A percentile compares a stretch with the other conserved stretches of the same genome.
These are phyloP conservation scores for Iberis pinnata DNA, from an alignment of 345 rosid species.

Conservation along the genomic window DNA sequence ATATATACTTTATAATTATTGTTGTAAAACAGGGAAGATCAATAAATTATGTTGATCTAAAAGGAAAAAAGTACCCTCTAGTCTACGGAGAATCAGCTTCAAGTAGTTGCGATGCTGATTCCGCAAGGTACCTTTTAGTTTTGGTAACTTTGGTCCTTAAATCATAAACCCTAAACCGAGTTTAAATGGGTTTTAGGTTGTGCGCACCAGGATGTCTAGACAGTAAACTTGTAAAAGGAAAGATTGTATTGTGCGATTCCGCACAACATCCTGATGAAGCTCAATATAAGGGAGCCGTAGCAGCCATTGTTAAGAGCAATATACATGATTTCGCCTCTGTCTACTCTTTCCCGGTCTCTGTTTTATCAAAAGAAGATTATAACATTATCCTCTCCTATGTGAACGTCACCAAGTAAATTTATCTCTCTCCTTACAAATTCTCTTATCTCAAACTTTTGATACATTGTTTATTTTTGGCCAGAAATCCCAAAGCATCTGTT, in stretches of 20 bases:
- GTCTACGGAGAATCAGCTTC: constrained; percentile 23
- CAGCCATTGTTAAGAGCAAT: not conserved
- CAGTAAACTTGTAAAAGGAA: constrained; percentile 32
- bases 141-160: too few species aligned
- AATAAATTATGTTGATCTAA: constrained; percentile 28
- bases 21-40: constrained; percentile 35
- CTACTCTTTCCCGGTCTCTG: constrained; percentile 28
- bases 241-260: constrained; percentile 36
- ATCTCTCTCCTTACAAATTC: not conserved
- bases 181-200: constrained; percentile 19
- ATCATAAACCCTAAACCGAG: too few species aligned
- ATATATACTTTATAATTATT: too few species aligned
- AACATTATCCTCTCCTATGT: constrained; percentile 25
- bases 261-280: not conserved
- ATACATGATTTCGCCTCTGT: not conserved
- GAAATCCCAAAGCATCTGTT: constrained; percentile 27
- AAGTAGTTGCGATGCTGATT: constrained; percentile 6
- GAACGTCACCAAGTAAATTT: constrained; percentile 28
- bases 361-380: not conserved
- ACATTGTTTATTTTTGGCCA: not conserved
- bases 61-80: constrained; percentile 33
- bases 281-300: constrained; percentile 29
- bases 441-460: not conserved
- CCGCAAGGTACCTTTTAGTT: constrained; percentile 25
- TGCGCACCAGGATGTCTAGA: constrained; percentile 28